These are phyloP conservation scores for Phytophthora crassamura DNA, from an alignment of 352 stramenopile genomes.

Conservation along the genomic window DNA sequence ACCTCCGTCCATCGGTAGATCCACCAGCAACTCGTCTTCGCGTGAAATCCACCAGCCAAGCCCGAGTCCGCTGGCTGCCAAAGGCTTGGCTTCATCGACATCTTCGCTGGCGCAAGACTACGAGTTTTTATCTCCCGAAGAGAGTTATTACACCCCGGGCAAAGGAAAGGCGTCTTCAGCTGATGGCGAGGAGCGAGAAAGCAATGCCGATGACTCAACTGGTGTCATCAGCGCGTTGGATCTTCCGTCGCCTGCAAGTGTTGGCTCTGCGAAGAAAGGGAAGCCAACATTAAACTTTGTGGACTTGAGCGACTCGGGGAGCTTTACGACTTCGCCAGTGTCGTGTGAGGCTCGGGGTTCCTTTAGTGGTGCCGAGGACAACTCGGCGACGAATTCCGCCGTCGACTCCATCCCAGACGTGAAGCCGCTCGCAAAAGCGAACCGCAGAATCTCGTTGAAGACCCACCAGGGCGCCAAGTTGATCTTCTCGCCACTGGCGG, in stretches of 20 bases:
- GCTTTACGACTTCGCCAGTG: conserved; percentile 37
- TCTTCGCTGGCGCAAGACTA: conserved; percentile 40
- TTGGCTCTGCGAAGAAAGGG: conserved; percentile 26
- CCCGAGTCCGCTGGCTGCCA: conserved; percentile 13
- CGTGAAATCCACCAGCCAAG: conserved; percentile 19
- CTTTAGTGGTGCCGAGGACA: conserved; percentile 20
- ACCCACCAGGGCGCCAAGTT: conserved; percentile 44
- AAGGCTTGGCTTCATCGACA: conserved; percentile 17
- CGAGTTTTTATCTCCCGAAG: conserved; percentile 31
- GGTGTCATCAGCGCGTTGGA: conserved; percentile 8
- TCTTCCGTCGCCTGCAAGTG: conserved; percentile 24
- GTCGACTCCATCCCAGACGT: conserved; percentile 7
- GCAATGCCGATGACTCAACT: not conserved
- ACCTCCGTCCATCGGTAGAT: conserved; percentile 14
- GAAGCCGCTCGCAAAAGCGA: conserved; percentile 17
- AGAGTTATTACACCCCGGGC: conserved; percentile 26
- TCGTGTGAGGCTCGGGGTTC: conserved; percentile 23
- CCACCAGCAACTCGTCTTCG: conserved; percentile 18
- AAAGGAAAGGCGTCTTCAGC: conserved; percentile 16
- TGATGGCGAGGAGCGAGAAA: conserved; percentile 4
- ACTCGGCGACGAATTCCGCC: conserved; percentile 1
- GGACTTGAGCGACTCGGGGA: conserved; percentile 36
- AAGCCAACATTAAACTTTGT: conserved; percentile 37
- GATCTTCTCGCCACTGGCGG: conserved; percentile 50
- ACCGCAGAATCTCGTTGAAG: conserved; percentile 35